Base-by-base conservation (phyloP, 1,284 basidiomycete species). In the Mycosarcoma maydis region DNA sequence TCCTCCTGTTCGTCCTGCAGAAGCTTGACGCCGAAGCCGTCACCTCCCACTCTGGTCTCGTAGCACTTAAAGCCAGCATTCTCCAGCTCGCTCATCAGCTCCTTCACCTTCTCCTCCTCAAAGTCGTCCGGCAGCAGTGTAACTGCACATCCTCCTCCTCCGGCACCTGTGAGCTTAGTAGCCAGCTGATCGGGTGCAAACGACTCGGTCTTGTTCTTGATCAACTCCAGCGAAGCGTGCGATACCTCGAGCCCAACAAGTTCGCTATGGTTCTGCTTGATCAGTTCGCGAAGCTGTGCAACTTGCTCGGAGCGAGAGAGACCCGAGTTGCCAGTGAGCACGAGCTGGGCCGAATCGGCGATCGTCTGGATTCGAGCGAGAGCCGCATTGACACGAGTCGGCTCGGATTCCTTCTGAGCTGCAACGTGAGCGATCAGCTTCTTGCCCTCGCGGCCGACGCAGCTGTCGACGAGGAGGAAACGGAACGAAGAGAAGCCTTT, bases 151-250 rank as follows among this genome's bases (percentile, higher is more conserved):
- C 96, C 96, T 16, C 96, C 96, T 24, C 96, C 96, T n/a, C 96
- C 96, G 3, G 96, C 95, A 36, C 96, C 96, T 3, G 96, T 99
- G 50, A 99, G 84, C 85, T 99, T 99, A n/a, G 95, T 97, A 70
- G 89, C 89, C 42, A 98, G 85, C 20, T 66, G 30, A 5, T 20
- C 42, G 6, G 38, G 29, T 6, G 84, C 84, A 83, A 90, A 91
- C 7, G 89, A 88, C 62, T 84, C 77, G 0, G 93, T 92, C 74
- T 87, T 88, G 27, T 85, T 83, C 50, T 90, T 88, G 73, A 98
- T 93, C 34, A 86, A 84, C 83, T 99, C 96, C 46, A 99, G 84
- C 1, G 90, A 85, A 5, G 91, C 88, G 82, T 99, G 96, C 1
- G 92, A 93, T 22, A 98, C 96, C n/a, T 90, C 91, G n/a, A 99